Evolutionary conservation across 2,329 filamentous ascomycete species (phyloP), one percentile per base, ranked within the genome.

Genomic region (Periconia macrospinosa): DNA sequence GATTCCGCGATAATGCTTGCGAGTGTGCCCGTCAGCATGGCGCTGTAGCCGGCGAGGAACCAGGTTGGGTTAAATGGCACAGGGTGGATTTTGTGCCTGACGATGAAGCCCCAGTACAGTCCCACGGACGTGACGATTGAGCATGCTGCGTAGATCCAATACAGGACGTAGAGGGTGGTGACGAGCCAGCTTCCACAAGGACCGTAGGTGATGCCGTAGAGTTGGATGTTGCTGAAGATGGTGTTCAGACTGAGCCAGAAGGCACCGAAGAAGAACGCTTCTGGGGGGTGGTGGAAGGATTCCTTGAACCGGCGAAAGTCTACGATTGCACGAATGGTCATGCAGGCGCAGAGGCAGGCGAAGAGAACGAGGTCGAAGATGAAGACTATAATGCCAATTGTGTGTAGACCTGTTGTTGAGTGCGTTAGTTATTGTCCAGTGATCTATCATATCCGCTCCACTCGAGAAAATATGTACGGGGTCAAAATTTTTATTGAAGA

Each of bases 11-110:
- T 85, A 45, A 88, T 79, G 0, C 82, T 81, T 0, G 87, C 86
- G 23, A 91, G 82, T 1, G 87, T 90, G 0, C 88, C 88, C 0
- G 81, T 83, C 1, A 91, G 77, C 88, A 91, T 90, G 62, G 17
- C 81, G 72, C 71, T 89, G 89, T 54, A 91, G 72, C 66, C 86
- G 27, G 87, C 87, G 1, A 91, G 75, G 51, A 90, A 84, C 84
- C 87, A 88, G 0, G 84, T 83, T 0, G 88, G 87, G 75, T 86
- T 87, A 81, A 89, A 88, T 7, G 81, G 83, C 43, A 86, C 79
- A 2, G 89, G 75, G 1, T 75, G 78, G 40, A 83, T 83, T 55
- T 73, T 78, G 63, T 82, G 81, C 7, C 75, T 71, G 1, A 81
- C 76, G 63, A 90, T 90, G 41, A 90, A 76, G 58, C 82, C 81